A percentile compares a stretch with the other conserved stretches of the same genome.
phyloP scores from a whole-genome alignment of 116 monocot species.

The Dioscorea cayenensis region DNA sequence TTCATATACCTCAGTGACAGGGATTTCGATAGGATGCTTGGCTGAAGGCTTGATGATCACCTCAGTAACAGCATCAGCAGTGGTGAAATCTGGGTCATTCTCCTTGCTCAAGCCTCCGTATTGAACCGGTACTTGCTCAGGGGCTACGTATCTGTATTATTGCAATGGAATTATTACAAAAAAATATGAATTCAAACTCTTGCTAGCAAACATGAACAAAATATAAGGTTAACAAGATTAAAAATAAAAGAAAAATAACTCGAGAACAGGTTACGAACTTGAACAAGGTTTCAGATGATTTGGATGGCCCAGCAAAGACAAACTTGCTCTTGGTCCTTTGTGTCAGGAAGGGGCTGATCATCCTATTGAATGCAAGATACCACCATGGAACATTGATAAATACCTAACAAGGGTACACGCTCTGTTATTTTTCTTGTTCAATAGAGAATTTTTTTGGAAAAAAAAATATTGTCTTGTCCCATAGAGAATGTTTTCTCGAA shows the following conservation, averaged over 20 bases:
- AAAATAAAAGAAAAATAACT: not conserved
- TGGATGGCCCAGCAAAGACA: conserved; percentile 61
- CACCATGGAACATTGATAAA: conserved; percentile 86
- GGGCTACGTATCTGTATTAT: conserved; percentile 52
- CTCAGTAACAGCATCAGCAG: conserved; percentile 36
- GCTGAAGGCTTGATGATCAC: conserved; percentile 40
- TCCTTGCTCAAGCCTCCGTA: conserved; percentile 61
- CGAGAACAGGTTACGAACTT: conserved; percentile 19
- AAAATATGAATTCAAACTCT: not conserved
- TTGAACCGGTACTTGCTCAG: conserved; percentile 72
- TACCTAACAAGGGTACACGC: conserved; percentile 11
- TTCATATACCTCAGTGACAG: conserved; percentile 33
- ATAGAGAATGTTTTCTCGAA: too few relatives aligned
- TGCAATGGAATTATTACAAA: not conserved
- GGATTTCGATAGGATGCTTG: conserved; percentile 45
- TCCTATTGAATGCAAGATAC: conserved; percentile 64
- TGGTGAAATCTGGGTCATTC: conserved; percentile 45
- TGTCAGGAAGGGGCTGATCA: conserved; percentile 74
- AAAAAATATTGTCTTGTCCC: too few relatives aligned
- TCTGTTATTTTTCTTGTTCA: not conserved
- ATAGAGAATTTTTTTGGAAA: not conserved
- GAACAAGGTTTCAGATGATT: conserved; percentile 68
- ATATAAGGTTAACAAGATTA: not conserved
- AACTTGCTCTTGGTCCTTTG: conserved; percentile 82
- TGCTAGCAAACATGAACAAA: not conserved